These are phyloP conservation scores for Tephrocybe sp. DNA, from an alignment of 768 basidiomycete genomes.

Conservation along the genomic window DNA sequence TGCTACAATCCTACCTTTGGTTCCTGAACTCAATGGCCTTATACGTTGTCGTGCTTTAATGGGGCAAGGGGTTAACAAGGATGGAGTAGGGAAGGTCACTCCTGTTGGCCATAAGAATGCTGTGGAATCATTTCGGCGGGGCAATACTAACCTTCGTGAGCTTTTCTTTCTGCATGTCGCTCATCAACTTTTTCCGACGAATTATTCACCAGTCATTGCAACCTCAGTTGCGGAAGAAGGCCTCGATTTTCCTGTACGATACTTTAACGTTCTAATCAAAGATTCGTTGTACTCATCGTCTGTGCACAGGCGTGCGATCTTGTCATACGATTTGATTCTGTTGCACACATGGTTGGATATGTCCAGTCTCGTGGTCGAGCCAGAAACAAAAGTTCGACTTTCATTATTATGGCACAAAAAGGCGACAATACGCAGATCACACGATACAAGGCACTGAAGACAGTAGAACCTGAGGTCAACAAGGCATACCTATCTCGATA, in stretches of 20 bases:
- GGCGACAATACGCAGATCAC: slow-evolving; percentile 51
- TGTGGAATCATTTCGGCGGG: slow-evolving; percentile 62
- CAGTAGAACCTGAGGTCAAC: slow-evolving; percentile 64
- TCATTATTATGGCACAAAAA: slow-evolving; percentile 76
- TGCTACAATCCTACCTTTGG: slow-evolving; percentile 56
- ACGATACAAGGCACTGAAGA: slow-evolving; percentile 55
- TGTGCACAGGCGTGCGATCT: slow-evolving; percentile 77
- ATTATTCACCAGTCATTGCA: slow-evolving; percentile 58
- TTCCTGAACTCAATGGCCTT: slow-evolving; percentile 54
- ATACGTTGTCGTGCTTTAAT: slow-evolving; percentile 66
- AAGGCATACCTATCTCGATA: slow-evolving; percentile 57
- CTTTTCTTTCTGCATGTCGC: slow-evolving; percentile 13
- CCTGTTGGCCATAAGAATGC: slow-evolving; percentile 53
- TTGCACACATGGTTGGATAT: slow-evolving; percentile 83
- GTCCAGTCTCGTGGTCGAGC: slow-evolving; percentile 89
- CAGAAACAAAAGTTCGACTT: slow-evolving; percentile 70
- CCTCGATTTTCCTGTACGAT: slow-evolving; percentile 73
- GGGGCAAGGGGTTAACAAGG: slow-evolving; percentile 56
- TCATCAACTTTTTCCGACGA: not conserved
- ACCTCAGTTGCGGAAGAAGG: slow-evolving; percentile 93
- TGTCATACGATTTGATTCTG: slow-evolving; percentile 80
- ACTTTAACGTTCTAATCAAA: not conserved
- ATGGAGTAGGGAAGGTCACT: slow-evolving; percentile 37
- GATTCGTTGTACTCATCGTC: not conserved
- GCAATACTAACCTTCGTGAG: slow-evolving; percentile 67